Evolutionary conservation across 768 basidiomycete species (phyloP), one percentile per base, ranked within the genome.

Genomic region (Daedaleopsis sinensis): DNA sequence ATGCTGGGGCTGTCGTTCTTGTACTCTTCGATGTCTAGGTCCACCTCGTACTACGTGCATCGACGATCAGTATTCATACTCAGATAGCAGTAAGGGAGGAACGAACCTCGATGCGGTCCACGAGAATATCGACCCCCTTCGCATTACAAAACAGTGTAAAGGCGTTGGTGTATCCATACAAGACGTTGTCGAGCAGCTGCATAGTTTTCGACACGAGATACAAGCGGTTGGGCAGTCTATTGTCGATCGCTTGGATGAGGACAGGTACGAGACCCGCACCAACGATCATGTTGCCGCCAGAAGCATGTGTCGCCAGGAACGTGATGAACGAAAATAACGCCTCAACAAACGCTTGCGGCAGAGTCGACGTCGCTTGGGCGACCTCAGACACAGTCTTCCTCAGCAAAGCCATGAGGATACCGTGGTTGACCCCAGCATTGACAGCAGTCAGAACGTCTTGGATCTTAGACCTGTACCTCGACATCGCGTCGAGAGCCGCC

Each of bases 351-450:
- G 88, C 81, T 56, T 90, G 88, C 11, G 89, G 87, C 35, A 89
- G 74, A 23, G 76, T 84, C 36, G 86, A 90, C 23, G 87, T 82
- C 1, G 87, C 79, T 58, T 83, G 83, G 56, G 83, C 80, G 21
- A 94, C 85, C 61, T 94, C 90, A 18, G 80, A 72, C 18, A 93
- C 88, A 23, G 91, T 91, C 74, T 87, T 89, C 62, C 95, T 85
- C 57, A 98, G 81, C 38, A 95, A 79, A 32, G 90, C 89, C 89
- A 98, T 93, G 24, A 99, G 74, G 43, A 94, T 89, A 13, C 97
- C 97, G 70, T 98, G 97, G 68, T 94, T 97, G 57, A 98, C 94
- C 47, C 94, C 94, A 24, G 94, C 96, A 71, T 97, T 97, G 39
- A 98, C 84, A 1, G 95, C 89, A 5, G 89, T 88, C 49, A 97